Evolutionary conservation across 1,284 basidiomycete species (phyloP).

Genomic region (Cutaneotrichosporon sp.): DNA sequence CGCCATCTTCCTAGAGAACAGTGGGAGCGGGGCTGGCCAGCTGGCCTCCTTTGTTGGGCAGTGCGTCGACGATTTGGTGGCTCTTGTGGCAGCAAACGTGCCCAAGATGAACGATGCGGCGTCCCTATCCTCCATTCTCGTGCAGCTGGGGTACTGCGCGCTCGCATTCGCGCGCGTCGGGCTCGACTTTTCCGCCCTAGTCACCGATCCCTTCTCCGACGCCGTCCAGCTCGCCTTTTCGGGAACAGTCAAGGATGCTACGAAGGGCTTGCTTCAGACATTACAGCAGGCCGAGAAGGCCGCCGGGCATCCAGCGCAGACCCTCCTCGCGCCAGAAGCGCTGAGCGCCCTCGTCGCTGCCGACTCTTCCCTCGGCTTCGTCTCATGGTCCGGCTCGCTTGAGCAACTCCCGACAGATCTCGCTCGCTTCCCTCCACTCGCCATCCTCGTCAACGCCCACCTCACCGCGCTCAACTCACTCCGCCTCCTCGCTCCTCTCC

Average conservation of each 20-base stretch:
- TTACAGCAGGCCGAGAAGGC: slow-evolving; percentile 29
- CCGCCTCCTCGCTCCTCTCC: slow-evolving; percentile 69
- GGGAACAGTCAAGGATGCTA: slow-evolving; percentile 49
- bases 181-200: slow-evolving; percentile 67
- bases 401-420: slow-evolving; percentile 53
- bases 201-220: slow-evolving; percentile 61
- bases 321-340: slow-evolving; percentile 40
- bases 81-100: slow-evolving; percentile 48
- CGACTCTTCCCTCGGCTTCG: slow-evolving; percentile 10
- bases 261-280: slow-evolving; percentile 27
- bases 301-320: slow-evolving; percentile 23
- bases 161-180: slow-evolving; percentile 89
- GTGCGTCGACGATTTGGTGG: slow-evolving; percentile 57
- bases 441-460: slow-evolving; percentile 67
- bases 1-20: slow-evolving; percentile 74
- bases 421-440: slow-evolving; percentile 70
- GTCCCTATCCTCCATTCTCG: slow-evolving; percentile 73
- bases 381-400: slow-evolving; percentile 9
- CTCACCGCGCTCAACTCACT: slow-evolving; percentile 72
- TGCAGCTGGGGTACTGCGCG: slow-evolving; percentile 86
- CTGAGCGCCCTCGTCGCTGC: slow-evolving; percentile 23
- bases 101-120: slow-evolving; percentile 58
- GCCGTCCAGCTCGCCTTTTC: slow-evolving; percentile 55
- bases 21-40: slow-evolving; percentile 48
- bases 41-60: slow-evolving; percentile 56